These are phyloP conservation scores for Bidens hawaiensis DNA, from an alignment of 140 eudicot genomes.

Conservation along the genomic window DNA sequence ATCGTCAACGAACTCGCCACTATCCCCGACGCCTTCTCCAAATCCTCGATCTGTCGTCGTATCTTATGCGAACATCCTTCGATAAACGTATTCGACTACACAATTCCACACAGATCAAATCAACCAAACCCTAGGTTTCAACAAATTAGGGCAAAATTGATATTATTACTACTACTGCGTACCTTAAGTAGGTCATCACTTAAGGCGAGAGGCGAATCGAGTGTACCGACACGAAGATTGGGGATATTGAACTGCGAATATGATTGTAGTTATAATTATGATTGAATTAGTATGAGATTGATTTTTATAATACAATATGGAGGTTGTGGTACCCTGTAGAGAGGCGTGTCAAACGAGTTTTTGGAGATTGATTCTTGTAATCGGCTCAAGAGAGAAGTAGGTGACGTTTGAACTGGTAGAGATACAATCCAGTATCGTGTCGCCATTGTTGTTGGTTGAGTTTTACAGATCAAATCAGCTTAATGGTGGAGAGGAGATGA, in stretches of 20 bases:
- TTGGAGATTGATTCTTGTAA: conserved; percentile 88
- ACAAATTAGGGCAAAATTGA: too few species aligned
- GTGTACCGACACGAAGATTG: conserved; percentile 84
- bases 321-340: conserved; percentile 53
- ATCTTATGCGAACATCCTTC: too few species aligned
- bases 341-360: conserved; percentile 88
- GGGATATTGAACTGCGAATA: conserved; percentile 78
- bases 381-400: conserved; percentile 72
- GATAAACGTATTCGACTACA: conserved; percentile 73
- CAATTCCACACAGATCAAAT: conserved; percentile 17
- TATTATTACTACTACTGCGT: too few species aligned
- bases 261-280: too few species aligned
- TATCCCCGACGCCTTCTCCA: too few species aligned
- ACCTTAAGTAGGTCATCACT: too few species aligned
- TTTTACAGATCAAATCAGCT: conserved; percentile 4
- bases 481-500: too few species aligned
- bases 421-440: conserved; percentile 88
- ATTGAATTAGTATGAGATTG: neutral
- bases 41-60: too few species aligned
- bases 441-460: conserved; percentile 58
- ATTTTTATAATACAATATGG: too few species aligned
- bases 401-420: conserved; percentile 68
- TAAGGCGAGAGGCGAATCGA: too few species aligned
- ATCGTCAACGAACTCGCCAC: too few species aligned
- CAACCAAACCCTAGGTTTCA: too few species aligned